phyloP scores from a whole-genome alignment of 2,329 filamentous ascomycete species.

The Calonectria pseudoturangicola region DNA sequence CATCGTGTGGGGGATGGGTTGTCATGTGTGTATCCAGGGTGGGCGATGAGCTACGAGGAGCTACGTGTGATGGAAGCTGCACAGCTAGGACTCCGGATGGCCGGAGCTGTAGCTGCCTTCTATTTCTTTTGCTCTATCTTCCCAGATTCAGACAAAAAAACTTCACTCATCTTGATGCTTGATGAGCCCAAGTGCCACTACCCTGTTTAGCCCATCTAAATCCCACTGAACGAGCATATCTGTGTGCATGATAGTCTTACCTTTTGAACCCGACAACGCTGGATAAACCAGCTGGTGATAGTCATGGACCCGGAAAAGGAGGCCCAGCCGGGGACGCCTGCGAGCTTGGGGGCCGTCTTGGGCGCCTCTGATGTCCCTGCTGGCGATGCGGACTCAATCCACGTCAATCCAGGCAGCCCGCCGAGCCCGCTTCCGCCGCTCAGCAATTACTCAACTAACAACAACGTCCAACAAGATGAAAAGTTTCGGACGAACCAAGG shows the following conservation, averaged over 20 bases:
- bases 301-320: slow-evolving; percentile 47
- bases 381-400: slow-evolving; percentile 54
- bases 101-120: not conserved
- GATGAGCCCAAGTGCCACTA: not conserved
- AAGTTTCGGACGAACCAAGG: slow-evolving; percentile 27
- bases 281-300: not conserved
- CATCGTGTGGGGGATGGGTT: slow-evolving; percentile 12
- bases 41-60: slow-evolving; percentile 3
- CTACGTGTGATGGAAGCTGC: slow-evolving; percentile 1
- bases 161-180: not conserved
- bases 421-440: slow-evolving; percentile 49
- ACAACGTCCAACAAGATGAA: slow-evolving; percentile 13
- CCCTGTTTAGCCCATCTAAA: not conserved
- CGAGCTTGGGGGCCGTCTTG: slow-evolving; percentile 21
- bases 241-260: not conserved
- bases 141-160: not conserved
- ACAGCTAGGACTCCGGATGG: slow-evolving; percentile 3
- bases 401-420: slow-evolving; percentile 54
- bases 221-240: not conserved
- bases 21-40: slow-evolving; percentile 27
- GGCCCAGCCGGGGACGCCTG: slow-evolving; percentile 30
- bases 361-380: slow-evolving; percentile 33
- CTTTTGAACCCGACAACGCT: not conserved
- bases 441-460: slow-evolving; percentile 44
- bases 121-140: not conserved